Conservation (phyloP, 768 basidiomycete species). For the Podaxis carcinomalis region DNA sequence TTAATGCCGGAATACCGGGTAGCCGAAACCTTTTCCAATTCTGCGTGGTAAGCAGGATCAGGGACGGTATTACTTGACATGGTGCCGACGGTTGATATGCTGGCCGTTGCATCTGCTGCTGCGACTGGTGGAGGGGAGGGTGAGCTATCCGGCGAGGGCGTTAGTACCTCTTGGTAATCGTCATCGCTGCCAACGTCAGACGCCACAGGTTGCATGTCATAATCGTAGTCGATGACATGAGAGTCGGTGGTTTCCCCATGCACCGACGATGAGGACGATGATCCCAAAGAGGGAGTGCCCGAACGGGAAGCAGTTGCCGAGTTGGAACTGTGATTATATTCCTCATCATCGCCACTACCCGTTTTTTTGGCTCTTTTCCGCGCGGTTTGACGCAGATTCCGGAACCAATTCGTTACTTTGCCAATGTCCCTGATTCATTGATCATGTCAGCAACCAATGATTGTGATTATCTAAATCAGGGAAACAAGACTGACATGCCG, state of each 20-base stretch:
- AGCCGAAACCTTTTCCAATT: conserved; percentile 43
- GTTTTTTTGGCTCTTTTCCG: conserved; percentile 60
- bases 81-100: conserved; percentile 23
- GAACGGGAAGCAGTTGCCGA: conserved; percentile 48
- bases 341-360: conserved; percentile 40
- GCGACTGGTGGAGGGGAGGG: conserved; percentile 27
- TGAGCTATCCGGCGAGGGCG: conserved; percentile 56
- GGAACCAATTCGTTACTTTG: conserved; percentile 87
- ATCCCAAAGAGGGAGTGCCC: conserved; percentile 40
- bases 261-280: conserved; percentile 44
- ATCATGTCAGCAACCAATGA: conserved; percentile 14
- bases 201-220: conserved; percentile 35
- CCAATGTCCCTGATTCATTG: conserved; percentile 59
- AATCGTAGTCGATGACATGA: conserved; percentile 34
- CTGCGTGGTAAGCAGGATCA: conserved; percentile 34
- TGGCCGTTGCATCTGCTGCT: not conserved
- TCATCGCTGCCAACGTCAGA: conserved; percentile 66
- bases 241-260: conserved; percentile 45
- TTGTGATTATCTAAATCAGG: conserved; percentile 13
- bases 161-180: conserved; percentile 70
- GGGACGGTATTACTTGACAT: conserved; percentile 15
- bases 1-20: conserved; percentile 50
- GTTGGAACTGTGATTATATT: conserved; percentile 30
- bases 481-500: conserved; percentile 55
- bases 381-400: conserved; percentile 79